A percentile compares a stretch with the other conserved stretches of the same genome.
These are phyloP conservation scores for Mallotus repandus DNA, from an alignment of 441 rosid species.

Conservation along the genomic window DNA sequence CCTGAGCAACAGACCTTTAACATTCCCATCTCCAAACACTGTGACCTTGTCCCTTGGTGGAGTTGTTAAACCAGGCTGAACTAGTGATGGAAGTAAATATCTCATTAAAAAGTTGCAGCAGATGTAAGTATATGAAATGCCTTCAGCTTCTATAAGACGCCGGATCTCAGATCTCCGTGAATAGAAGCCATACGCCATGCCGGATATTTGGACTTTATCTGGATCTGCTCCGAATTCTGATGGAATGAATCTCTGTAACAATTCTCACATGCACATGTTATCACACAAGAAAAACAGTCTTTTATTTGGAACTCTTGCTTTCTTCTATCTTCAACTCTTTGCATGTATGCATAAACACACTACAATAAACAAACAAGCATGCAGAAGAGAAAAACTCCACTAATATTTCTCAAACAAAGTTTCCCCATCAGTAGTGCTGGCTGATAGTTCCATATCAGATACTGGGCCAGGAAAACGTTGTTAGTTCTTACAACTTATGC, in stretches of 20 bases:
- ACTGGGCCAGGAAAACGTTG: background rate
- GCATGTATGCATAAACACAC: background rate
- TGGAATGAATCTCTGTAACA: slow-evolving; percentile 60
- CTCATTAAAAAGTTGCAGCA: slow-evolving; percentile 52
- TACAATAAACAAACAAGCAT: background rate
- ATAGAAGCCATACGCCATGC: slow-evolving; percentile 43
- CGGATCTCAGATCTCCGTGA: slow-evolving; percentile 47
- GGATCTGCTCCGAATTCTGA: slow-evolving; percentile 69
- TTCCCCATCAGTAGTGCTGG: background rate
- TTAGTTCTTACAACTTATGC: background rate
- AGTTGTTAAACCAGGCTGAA: slow-evolving; percentile 49
- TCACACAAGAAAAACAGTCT: background rate
- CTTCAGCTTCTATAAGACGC: slow-evolving; percentile 52
- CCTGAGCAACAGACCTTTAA: slow-evolving; percentile 39
- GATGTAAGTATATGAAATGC: slow-evolving; percentile 54
- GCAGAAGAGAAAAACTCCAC: background rate
- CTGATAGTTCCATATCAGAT: background rate
- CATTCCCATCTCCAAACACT: slow-evolving; percentile 54
- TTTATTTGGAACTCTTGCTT: background rate
- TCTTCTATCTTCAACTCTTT: background rate
- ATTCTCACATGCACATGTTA: background rate
- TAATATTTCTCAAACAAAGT: background rate
- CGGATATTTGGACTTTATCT: slow-evolving; percentile 41
- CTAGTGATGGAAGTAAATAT: slow-evolving; percentile 50
- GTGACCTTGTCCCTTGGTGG: slow-evolving; percentile 57